Evolutionary conservation across 441 rosid species (phyloP), one percentile per base, ranked within the genome.

Genomic region (Brassica balearica): DNA sequence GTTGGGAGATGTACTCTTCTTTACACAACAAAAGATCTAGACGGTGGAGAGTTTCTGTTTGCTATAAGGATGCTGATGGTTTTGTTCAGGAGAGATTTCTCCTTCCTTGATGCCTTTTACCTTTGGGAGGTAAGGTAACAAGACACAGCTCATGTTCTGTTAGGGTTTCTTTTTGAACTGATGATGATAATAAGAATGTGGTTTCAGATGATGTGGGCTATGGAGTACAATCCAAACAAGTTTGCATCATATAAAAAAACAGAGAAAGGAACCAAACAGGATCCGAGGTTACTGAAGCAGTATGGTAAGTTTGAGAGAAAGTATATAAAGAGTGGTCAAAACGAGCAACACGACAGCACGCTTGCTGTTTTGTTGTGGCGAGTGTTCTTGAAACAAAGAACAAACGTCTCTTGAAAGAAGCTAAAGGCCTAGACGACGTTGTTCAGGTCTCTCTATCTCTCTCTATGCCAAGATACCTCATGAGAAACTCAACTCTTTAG

Each of bases 121-220:
- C 98, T 93, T 81, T 93, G 98, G 98, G 98, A 95, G 97, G 99
- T 93, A 87, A 95, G 97, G 99, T 93, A 87, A 88, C 83, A 58
- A 41, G 62, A 25, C 20, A 19, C 19, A 19, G 19, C 20, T 22
- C 11, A 20, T 22, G 19, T 19, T 19, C 19, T 19, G 19, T 19
- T 19, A 19, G 19, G 19, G 19, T 19, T 19, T 19, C 19, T 19
- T 22, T 38, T 75, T 68, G 25, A 68, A 69, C 63, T 68, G 68
- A 68, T 68, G 74, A 68, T 72, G 79, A 61, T 72, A 67, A 59
- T 14, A 55, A 71, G 73, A 65, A 4, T 66, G 78, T 77, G 84
- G 69, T 88, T 89, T 76, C 93, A 93, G 94, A 84, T 95, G 84
- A 91, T 93, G 89, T 95, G 96, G 97, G 99, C 93, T 32, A 92